Evolutionary conservation across 768 basidiomycete species (phyloP).

Genomic region (Amanita molliuscula): DNA sequence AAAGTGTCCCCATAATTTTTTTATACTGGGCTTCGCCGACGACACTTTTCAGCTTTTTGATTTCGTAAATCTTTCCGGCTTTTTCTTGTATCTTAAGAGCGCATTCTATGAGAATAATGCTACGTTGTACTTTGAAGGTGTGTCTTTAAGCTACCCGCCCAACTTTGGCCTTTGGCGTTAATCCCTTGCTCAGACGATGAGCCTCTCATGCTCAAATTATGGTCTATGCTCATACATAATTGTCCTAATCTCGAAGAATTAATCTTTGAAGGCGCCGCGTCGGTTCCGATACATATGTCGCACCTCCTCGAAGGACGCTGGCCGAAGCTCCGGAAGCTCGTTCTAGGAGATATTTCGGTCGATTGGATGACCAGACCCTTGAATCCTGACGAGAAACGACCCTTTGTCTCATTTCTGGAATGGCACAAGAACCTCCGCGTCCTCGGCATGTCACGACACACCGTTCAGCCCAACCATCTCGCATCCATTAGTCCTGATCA

Average conservation of each 20-base stretch:
- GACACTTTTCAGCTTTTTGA: conserved; percentile 45
- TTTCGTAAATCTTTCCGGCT: conserved; percentile 52
- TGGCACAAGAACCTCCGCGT: conserved; percentile 44
- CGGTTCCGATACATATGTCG: conserved; percentile 44
- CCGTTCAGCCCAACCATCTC: conserved; percentile 44
- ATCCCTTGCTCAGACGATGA: conserved; percentile 30
- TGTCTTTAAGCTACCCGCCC: neutral
- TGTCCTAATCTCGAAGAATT: conserved; percentile 63
- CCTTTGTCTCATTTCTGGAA: conserved; percentile 61
- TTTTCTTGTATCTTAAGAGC: conserved; percentile 47
- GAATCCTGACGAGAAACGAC: conserved; percentile 35
- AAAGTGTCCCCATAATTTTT: neutral
- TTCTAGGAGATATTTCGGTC: conserved; percentile 56
- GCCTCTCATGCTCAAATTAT: conserved; percentile 42
- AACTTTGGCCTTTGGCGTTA: neutral
- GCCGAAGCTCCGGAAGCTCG: conserved; percentile 51
- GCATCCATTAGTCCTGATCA: conserved; percentile 33
- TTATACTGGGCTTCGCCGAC: neutral
- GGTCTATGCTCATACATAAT: conserved; percentile 60
- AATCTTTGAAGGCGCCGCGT: conserved; percentile 41
- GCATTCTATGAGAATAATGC: conserved; percentile 56
- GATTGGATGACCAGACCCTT: conserved; percentile 35
- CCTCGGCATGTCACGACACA: conserved; percentile 42
- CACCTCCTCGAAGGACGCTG: conserved; percentile 51
- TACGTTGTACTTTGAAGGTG: conserved; percentile 49